Base-by-base conservation (phyloP, 257 asterid genomes). In the Ophiorrhiza pumila region DNA sequence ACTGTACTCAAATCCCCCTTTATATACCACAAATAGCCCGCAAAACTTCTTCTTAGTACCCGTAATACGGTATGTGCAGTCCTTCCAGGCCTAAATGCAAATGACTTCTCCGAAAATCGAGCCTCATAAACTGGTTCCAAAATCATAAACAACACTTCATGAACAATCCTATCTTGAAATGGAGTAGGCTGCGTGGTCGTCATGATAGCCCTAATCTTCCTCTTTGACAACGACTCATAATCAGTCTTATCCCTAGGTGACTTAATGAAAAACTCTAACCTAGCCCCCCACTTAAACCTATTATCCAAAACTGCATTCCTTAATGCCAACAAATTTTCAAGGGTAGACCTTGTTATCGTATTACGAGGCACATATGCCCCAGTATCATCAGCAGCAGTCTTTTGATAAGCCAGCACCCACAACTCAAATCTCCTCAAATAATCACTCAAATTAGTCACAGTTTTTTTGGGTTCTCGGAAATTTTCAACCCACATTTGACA, bases 351-450 rank as follows among this genome's bases (percentile, higher is more conserved):
- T 0, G 98, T 94, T 53, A 94, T 80, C 3, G 92, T 74, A 68
- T 90, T 91, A 3, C 95, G 95, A 0, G 98, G 90, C 91, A 91
- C 78, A 72, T 94, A 94, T 0, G 97, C 83, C 0, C 98, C 99
- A 0, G 82, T 90, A 23, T 92, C 98, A 78, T 94, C 99, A 0
- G 99, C 93, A 67, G 88, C 83, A 37, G 90, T 97, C 86, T 94
- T 94, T 79, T 94, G 99, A 68, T 94, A 90, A 5, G 98, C 97
- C 86, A 94, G 77, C 27, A 94, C 96, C 99, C 99, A 94, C 85
- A 94, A 75, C 81, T 94, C 99, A 77, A 92, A 87, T 68, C 95
- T 89, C 81, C 99, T 85, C 86, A 94, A 81, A 76, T 87, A 85
- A 78, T 80, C 89, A 52, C 90, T 78, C 80, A 94, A 71, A 87